Evolutionary conservation across 2,329 filamentous ascomycete genomes (phyloP).

Genomic region (Thelonectria blattea): DNA sequence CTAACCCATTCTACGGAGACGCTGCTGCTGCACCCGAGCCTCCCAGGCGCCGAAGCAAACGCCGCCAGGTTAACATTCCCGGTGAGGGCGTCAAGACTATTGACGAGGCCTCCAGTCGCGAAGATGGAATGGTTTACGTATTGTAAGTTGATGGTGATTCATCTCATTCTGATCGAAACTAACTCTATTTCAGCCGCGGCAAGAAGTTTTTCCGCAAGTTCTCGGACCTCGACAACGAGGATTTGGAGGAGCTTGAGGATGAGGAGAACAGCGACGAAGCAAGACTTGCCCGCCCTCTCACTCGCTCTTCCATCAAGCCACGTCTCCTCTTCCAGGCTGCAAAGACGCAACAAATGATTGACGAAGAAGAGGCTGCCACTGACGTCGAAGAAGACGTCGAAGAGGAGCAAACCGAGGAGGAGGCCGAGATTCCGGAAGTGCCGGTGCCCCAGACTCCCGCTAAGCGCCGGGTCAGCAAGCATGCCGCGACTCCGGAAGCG

Average conservation of each 20-base stretch:
- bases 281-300: slow-evolving; percentile 54
- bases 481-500: slow-evolving; percentile 57
- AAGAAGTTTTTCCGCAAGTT: slow-evolving; percentile 80
- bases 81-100: slow-evolving; percentile 65
- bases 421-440: slow-evolving; percentile 1
- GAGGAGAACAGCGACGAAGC: slow-evolving; percentile 46
- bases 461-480: slow-evolving; percentile 38
- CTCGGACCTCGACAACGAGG: slow-evolving; percentile 47
- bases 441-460: slow-evolving; percentile 46
- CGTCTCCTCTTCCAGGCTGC: slow-evolving; percentile 71
- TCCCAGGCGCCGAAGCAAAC: slow-evolving; percentile 59
- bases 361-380: slow-evolving; percentile 66
- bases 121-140: slow-evolving; percentile 76
- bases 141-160: slow-evolving; percentile 66
- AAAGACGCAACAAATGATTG: slow-evolving; percentile 51
- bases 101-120: slow-evolving; percentile 66
- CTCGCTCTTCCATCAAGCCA: slow-evolving; percentile 73
- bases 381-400: slow-evolving; percentile 59
- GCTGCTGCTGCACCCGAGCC: slow-evolving; percentile 47
- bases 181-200: slow-evolving; percentile 66
- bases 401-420: slow-evolving; percentile 30
- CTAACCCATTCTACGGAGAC: slow-evolving; percentile 75
- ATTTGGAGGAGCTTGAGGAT: slow-evolving; percentile 44
- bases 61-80: slow-evolving; percentile 59
- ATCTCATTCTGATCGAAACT: slow-evolving; percentile 25